phyloP scores from a whole-genome alignment of 768 basidiomycete species.

The Exsudoporus frostii region DNA sequence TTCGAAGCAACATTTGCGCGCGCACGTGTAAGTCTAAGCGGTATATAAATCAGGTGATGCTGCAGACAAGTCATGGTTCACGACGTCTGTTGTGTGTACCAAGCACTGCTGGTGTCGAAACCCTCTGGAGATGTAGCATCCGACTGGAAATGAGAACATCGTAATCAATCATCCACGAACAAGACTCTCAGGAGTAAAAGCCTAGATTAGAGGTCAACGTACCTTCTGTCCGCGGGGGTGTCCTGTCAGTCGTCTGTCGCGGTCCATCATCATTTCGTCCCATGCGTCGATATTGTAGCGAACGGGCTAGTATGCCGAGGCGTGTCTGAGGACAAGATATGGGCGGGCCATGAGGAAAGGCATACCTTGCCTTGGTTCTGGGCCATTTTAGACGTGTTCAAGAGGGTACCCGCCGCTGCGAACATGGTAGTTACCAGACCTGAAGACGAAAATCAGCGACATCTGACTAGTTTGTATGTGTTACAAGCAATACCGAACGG shows the following conservation, averaged over 20 bases:
- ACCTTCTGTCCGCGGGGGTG: constrained; percentile 84
- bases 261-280: constrained; percentile 96
- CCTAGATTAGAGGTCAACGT: constrained; percentile 30
- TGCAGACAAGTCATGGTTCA: constrained; percentile 32
- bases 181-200: background rate
- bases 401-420: constrained; percentile 83
- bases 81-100: constrained; percentile 59
- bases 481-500: constrained; percentile 66
- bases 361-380: constrained; percentile 91
- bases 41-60: constrained; percentile 15
- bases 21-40: constrained; percentile 6
- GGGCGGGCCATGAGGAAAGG: background rate
- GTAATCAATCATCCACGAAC: background rate
- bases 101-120: constrained; percentile 71
- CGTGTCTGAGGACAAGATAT: background rate
- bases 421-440: constrained; percentile 87
- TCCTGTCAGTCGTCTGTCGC: constrained; percentile 86
- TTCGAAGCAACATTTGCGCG: background rate
- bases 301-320: constrained; percentile 53
- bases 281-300: constrained; percentile 84
- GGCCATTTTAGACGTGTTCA: constrained; percentile 71
- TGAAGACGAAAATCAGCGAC: constrained; percentile 29
- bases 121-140: constrained; percentile 64
- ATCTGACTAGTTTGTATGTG: background rate
- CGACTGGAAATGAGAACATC: constrained; percentile 40